Conservation (phyloP, 169 alveolate genomes). For the Plasmodium fragile region DNA sequence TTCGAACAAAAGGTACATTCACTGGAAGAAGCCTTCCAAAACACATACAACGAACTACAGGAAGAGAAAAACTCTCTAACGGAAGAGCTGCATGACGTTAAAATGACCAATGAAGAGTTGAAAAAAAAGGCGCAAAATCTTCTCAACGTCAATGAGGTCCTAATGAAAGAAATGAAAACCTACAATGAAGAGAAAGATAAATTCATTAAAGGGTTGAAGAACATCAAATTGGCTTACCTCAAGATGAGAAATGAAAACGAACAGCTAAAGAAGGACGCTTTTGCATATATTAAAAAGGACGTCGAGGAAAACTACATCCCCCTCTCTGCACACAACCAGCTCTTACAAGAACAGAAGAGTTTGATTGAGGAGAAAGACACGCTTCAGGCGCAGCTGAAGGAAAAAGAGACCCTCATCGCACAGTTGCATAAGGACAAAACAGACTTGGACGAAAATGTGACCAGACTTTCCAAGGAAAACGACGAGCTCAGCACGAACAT, state of each 20-base stretch:
- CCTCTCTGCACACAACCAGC: slow-evolving; percentile 27
- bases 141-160: slow-evolving; percentile 39
- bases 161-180: slow-evolving; percentile 51
- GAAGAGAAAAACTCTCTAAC: slow-evolving; percentile 33
- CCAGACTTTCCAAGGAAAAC: slow-evolving; percentile 17
- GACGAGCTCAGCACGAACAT: slow-evolving; percentile 60
- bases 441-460: background rate
- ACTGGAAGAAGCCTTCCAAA: slow-evolving; percentile 44
- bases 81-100: slow-evolving; percentile 25
- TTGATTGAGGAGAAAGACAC: slow-evolving; percentile 22
- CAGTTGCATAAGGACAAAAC: slow-evolving; percentile 21
- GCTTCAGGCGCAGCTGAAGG: slow-evolving; percentile 27
- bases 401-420: slow-evolving; percentile 1
- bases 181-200: slow-evolving; percentile 46
- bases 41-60: slow-evolving; percentile 39
- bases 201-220: slow-evolving; percentile 62
- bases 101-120: slow-evolving; percentile 43
- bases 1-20: slow-evolving; percentile 47
- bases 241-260: slow-evolving; percentile 62
- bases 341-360: slow-evolving; percentile 37
- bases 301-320: slow-evolving; percentile 56
- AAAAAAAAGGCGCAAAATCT: slow-evolving; percentile 64
- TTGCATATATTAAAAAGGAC: slow-evolving; percentile 50
- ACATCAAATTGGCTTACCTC: slow-evolving; percentile 57
- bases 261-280: slow-evolving; percentile 38